Conservation (phyloP, 208 protist genomes). For the Tritrichomonas foetus region DNA sequence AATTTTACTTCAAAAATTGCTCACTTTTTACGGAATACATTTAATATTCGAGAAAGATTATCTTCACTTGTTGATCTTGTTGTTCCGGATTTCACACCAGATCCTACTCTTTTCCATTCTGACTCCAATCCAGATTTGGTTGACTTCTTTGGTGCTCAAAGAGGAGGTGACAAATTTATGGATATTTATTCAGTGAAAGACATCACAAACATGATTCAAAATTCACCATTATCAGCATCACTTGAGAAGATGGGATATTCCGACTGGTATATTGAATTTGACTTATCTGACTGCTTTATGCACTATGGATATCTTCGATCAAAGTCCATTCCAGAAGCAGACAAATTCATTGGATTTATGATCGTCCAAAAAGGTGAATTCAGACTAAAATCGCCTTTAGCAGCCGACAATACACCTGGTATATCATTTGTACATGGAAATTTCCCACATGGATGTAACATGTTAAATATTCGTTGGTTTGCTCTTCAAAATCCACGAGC, state of each 20-base stretch:
- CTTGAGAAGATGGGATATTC: neutral
- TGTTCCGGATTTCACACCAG: neutral
- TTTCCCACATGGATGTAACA: neutral
- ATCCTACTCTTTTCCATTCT: neutral
- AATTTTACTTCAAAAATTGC: neutral
- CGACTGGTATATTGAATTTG: constrained; percentile 21
- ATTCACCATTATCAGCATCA: neutral
- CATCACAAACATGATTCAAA: neutral
- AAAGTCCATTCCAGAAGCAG: neutral
- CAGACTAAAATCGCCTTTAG: neutral
- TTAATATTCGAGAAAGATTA: neutral
- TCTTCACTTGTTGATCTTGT: neutral
- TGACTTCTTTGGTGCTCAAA: neutral
- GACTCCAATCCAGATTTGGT: neutral
- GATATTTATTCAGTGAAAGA: neutral
- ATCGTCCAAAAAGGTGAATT: neutral
- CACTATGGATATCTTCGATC: neutral
- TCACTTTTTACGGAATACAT: neutral
- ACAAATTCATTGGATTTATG: neutral
- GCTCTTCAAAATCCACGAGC: neutral
- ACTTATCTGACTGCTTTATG: neutral
- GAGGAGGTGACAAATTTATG: neutral
- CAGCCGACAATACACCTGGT: too few relatives aligned
- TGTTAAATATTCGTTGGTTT: constrained; percentile 17
- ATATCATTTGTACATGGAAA: neutral